Evolutionary conservation across 306 rosid species (phyloP).

Genomic region (Oxytropis ochrocephala): DNA sequence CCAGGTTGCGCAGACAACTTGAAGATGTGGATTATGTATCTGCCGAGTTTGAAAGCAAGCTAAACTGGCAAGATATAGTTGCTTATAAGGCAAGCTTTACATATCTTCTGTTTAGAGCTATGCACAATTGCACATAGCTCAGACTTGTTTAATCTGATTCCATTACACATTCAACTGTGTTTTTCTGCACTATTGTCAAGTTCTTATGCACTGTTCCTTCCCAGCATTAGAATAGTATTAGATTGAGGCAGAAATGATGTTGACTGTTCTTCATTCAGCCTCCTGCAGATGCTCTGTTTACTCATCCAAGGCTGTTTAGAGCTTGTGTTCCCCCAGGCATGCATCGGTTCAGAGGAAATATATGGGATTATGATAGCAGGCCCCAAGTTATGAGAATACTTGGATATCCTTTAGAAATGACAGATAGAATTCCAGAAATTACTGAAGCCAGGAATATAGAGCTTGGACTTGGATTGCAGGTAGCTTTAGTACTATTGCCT

Average conservation of each 20-base stretch:
- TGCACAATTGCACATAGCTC: not conserved
- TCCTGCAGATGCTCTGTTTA: slow-evolving; percentile 95
- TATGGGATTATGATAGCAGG: slow-evolving; percentile 85
- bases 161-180: not conserved
- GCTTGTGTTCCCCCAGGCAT: slow-evolving; percentile 97
- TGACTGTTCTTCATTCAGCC: slow-evolving; percentile 51
- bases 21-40: slow-evolving; percentile 95
- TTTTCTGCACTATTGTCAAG: not conserved
- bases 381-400: slow-evolving; percentile 66
- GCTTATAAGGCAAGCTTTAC: slow-evolving; percentile 62
- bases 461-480: slow-evolving; percentile 98
- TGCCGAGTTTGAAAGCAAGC: slow-evolving; percentile 74
- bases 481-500: slow-evolving; percentile 16
- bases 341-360: slow-evolving; percentile 92
- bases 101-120: slow-evolving; percentile 4
- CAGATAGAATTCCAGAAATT: slow-evolving; percentile 68
- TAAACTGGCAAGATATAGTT: slow-evolving; percentile 92
- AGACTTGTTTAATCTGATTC: not conserved
- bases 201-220: not conserved
- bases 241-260: slow-evolving; percentile 22
- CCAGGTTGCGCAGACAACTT: slow-evolving; percentile 77
- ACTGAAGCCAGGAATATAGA: slow-evolving; percentile 81
- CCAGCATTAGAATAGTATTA: slow-evolving; percentile 10
- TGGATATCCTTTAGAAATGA: slow-evolving; percentile 65
- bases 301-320: slow-evolving; percentile 88